Base-by-base conservation (phyloP, 305 asterid species). In the Solanum hybrid region DNA sequence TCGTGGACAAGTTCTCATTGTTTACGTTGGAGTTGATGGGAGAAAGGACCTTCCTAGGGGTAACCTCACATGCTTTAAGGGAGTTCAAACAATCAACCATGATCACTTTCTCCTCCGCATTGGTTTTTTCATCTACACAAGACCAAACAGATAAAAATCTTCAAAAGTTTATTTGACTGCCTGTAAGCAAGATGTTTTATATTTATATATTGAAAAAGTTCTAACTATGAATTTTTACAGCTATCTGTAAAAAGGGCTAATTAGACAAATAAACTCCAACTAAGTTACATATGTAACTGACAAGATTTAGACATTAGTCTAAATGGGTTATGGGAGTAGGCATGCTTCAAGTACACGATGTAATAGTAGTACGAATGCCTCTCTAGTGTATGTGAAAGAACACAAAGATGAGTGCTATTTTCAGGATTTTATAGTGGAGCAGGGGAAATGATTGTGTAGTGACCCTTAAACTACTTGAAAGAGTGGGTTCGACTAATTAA, bases 11-110 rank as follows among this genome's bases (percentile, higher is more conserved):
- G 40, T 77, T 51, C 76, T 71, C 90, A 69, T 36, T 66, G 86
- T 60, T 91, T 71, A 66, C 45, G 92, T 96, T 95, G 91, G 93
- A 87, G 93, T 92, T 86, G 64, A 95, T 92, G n/a, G 98, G 96
- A 88, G 98, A 93, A 90, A 97, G 95, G 88, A 76, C 94, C 87
- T 94, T 89, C 88, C 94, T 90, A 40, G 38, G 87, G 78, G 96
- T 93, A 86, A 91, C 90, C 56, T 51, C 71, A 56, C 91, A 88
- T 89, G 90, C 86, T 87, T 85, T 87, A 14, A 79, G 71, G 22
- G 85, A 81, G 80, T 88, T 32, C 87, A 32, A 85, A 37, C 76
- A 35, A 56, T 88, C 79, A 81, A n/a, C 17, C 4, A 42, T 78
- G 35, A 42, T 80, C 66, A 80, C 79, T 90, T 88, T 90, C 85